These are phyloP conservation scores for Zymoseptoria tritici DNA, from an alignment of 2,329 filamentous ascomycete species.

Conservation along the genomic window DNA sequence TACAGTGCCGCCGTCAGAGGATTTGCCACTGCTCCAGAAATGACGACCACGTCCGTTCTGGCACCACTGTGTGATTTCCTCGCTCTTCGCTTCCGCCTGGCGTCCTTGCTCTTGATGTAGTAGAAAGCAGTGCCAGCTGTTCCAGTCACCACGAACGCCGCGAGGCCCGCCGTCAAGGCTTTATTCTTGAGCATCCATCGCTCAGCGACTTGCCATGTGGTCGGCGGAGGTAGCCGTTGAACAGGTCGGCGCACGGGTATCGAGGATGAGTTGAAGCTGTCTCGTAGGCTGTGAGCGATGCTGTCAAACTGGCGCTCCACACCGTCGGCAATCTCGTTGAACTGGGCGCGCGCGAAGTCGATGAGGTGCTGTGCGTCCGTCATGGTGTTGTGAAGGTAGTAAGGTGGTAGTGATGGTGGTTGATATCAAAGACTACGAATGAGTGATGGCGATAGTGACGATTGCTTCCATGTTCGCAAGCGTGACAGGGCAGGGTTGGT, in stretches of 20 bases:
- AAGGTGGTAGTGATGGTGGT: background rate
- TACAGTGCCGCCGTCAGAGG: conserved; percentile 77
- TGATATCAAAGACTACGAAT: background rate
- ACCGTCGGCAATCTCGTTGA: conserved; percentile 62
- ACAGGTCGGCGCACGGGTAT: conserved; percentile 39
- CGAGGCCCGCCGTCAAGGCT: conserved; percentile 61
- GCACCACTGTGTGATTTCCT: conserved; percentile 74
- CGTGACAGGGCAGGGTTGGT: background rate
- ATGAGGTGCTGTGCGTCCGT: conserved; percentile 32
- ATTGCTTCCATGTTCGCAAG: background rate
- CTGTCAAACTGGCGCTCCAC: conserved; percentile 75
- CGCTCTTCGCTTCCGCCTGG: conserved; percentile 62
- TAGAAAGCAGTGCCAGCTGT: conserved; percentile 41
- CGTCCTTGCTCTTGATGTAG: conserved; percentile 53
- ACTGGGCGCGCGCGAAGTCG: conserved; percentile 29
- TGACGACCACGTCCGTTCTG: conserved; percentile 75
- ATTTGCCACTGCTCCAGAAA: conserved; percentile 80
- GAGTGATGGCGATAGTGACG: background rate
- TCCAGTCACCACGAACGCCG: conserved; percentile 63
- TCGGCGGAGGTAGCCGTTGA: conserved; percentile 33
- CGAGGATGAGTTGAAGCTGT: conserved; percentile 53
- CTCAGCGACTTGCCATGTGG: conserved; percentile 52
- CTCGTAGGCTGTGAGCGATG: conserved; percentile 63
- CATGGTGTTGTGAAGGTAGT: conserved; percentile 15
- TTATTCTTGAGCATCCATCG: conserved; percentile 69